Evolutionary conservation across 2,329 filamentous ascomycete genomes (phyloP).

Genomic region (Monosporascus sp.): DNA sequence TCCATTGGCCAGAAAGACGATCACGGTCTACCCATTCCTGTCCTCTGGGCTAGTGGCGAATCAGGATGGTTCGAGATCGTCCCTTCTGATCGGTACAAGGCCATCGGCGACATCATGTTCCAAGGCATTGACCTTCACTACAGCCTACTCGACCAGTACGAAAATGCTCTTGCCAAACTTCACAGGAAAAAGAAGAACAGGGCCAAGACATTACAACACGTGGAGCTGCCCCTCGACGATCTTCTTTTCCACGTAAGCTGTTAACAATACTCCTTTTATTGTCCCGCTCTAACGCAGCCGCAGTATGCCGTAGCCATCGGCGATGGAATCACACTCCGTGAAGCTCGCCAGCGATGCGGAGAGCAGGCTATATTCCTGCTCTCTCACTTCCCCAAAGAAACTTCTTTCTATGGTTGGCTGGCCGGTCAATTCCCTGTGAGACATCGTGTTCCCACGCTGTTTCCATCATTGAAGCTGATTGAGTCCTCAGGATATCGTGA

Average conservation of each 20-base stretch:
- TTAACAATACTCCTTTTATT: neutral
- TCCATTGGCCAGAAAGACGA: conserved; percentile 49
- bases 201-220: conserved; percentile 19
- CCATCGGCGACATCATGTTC: conserved; percentile 54
- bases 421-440: conserved; percentile 35
- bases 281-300: neutral
- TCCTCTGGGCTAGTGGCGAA: conserved; percentile 61
- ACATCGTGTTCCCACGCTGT: neutral
- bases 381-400: conserved; percentile 45
- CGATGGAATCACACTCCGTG: conserved; percentile 46
- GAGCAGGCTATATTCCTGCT: conserved; percentile 48
- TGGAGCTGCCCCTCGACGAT: conserved; percentile 24
- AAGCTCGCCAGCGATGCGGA: conserved; percentile 41
- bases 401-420: conserved; percentile 46
- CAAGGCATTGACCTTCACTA: conserved; percentile 62
- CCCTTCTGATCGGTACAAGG: conserved; percentile 51
- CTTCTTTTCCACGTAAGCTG: conserved; percentile 31
- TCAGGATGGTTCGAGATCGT: conserved; percentile 66
- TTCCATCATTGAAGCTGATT: conserved; percentile 1
- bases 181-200: conserved; percentile 28
- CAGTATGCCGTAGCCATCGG: conserved; percentile 49
- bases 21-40: conserved; percentile 41
- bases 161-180: conserved; percentile 27
- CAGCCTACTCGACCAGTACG: conserved; percentile 53
- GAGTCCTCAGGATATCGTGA: conserved; percentile 8